phyloP scores from a whole-genome alignment of 345 rosid genomes.

The Angophora floribunda region DNA sequence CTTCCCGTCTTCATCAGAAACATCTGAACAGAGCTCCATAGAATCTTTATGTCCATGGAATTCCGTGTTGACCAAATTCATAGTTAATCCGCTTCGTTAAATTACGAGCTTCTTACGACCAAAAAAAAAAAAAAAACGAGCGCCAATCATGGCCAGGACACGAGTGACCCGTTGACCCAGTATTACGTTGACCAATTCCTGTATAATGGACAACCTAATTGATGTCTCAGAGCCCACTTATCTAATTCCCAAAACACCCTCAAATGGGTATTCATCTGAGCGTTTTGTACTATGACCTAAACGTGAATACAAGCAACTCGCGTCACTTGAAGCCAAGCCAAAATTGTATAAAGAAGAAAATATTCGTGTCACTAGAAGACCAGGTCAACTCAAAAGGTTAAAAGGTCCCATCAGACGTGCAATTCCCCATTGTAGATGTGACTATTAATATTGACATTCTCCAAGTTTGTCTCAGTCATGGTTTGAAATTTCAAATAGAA shows the following conservation, averaged over 20 bases:
- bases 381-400: not conserved
- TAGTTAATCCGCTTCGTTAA: not conserved
- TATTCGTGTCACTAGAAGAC: not conserved
- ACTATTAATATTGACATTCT: not conserved
- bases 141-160: not conserved
- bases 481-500: not conserved
- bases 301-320: not conserved
- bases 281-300: not conserved
- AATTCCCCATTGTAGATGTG: not conserved
- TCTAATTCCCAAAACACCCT: not conserved
- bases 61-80: not conserved
- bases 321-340: not conserved
- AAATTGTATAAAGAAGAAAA: not conserved
- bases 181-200: not conserved
- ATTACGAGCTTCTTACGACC: not conserved
- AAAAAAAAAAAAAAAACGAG: too few relatives aligned
- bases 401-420: not conserved
- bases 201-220: not conserved
- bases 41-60: not conserved
- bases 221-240: not conserved
- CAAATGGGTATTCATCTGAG: not conserved
- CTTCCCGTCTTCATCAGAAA: not conserved
- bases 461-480: not conserved
- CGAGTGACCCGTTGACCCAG: not conserved
- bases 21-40: not conserved